These are phyloP conservation scores for Paecilomyces formosus DNA, from an alignment of 2,329 filamentous ascomycete species.

Conservation along the genomic window DNA sequence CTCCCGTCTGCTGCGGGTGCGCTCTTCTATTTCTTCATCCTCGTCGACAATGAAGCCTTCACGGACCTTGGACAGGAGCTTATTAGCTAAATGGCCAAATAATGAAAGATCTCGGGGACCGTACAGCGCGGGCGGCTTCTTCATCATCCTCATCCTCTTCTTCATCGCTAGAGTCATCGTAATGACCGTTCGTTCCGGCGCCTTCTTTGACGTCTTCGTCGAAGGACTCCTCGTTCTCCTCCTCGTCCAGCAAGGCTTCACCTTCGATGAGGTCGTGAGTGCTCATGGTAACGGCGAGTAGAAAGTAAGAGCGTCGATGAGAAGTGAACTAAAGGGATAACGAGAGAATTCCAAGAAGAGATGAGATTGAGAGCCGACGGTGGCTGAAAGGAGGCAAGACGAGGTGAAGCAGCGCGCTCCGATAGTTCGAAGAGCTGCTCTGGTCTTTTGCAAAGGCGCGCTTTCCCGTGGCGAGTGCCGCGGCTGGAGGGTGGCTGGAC, in stretches of 20 bases:
- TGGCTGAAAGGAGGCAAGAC: background rate
- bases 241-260: constrained; percentile 80
- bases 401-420: background rate
- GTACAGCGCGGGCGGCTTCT: constrained; percentile 69
- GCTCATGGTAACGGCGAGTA: constrained; percentile 41
- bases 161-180: constrained; percentile 85
- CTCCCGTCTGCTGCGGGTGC: constrained; percentile 54
- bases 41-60: constrained; percentile 97
- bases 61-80: constrained; percentile 54
- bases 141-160: constrained; percentile 90
- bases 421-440: background rate
- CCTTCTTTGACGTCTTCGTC: constrained; percentile 56
- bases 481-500: background rate
- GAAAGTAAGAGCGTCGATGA: background rate
- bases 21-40: constrained; percentile 69
- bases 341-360: background rate
- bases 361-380: background rate
- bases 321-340: background rate
- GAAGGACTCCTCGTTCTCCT: constrained; percentile 73
- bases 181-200: constrained; percentile 32
- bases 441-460: constrained; percentile 3
- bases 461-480: constrained; percentile 3
- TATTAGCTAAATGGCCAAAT: constrained; percentile 8
- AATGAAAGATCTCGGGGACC: constrained; percentile 10
- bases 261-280: constrained; percentile 65